Conservation (phyloP, 2,329 filamentous ascomycete species). For the Dactylellina haptotyla region DNA sequence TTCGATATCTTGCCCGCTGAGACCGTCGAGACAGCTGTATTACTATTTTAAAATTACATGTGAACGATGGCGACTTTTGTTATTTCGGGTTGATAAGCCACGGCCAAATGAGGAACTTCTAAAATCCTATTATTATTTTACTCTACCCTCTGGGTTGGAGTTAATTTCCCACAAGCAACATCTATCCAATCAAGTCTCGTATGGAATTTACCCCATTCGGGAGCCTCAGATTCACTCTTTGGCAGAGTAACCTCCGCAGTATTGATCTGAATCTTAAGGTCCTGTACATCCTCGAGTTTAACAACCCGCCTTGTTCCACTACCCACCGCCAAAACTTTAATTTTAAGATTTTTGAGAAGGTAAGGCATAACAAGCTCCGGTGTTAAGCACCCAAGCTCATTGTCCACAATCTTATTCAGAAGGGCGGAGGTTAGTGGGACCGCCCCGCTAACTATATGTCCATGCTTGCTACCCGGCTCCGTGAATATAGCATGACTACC, state of each 20-base stretch:
- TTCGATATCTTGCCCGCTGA: no score
- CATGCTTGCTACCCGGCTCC: conserved; percentile 57
- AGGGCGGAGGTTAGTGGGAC: no score
- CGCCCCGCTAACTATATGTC: conserved; percentile 61
- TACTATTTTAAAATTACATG: no score
- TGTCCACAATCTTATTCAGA: conserved; percentile 59
- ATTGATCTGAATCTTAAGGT: conserved; percentile 58
- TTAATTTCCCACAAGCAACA: background rate
- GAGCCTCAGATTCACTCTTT: conserved; percentile 1
- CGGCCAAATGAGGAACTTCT: no score
- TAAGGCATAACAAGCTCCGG: conserved; percentile 59
- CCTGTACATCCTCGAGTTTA: conserved; percentile 56
- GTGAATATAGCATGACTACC: conserved; percentile 62
- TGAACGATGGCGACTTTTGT: no score
- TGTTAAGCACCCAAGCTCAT: conserved; percentile 58
- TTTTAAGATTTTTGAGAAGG: conserved; percentile 58
- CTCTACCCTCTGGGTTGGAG: no score
- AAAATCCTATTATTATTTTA: no score
- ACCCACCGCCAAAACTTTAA: conserved; percentile 57
- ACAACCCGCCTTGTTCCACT: conserved; percentile 15
- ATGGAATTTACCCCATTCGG: conserved; percentile 5
- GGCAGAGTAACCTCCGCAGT: conserved; percentile 56
- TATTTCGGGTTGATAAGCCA: no score
- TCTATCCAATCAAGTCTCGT: conserved; percentile 18
- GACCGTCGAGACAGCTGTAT: no score